These are phyloP conservation scores for Croton laevigatus DNA, from an alignment of 441 rosid species.

Conservation along the genomic window DNA sequence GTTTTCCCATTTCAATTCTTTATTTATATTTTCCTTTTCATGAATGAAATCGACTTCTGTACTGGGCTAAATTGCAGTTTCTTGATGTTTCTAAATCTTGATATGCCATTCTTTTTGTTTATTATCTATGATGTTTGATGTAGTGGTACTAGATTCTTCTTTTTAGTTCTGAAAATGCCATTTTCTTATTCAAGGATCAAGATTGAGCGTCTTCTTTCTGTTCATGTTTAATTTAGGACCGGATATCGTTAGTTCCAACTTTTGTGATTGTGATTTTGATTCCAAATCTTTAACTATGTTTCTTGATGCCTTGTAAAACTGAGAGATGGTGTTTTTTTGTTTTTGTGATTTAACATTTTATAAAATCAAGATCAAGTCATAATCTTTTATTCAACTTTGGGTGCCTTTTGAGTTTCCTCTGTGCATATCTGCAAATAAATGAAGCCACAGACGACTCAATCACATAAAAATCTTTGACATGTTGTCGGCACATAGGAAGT, in stretches of 20 bases:
- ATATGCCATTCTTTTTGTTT: background rate
- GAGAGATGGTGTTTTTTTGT: background rate
- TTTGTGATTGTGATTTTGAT: background rate
- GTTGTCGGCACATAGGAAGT: background rate
- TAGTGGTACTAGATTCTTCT: background rate
- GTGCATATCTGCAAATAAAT: background rate
- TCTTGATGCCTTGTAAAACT: background rate
- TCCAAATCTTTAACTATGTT: too few species aligned
- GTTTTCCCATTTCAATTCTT: background rate
- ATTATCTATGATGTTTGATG: background rate
- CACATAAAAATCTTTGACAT: background rate
- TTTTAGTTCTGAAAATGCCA: background rate
- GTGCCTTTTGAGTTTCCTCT: background rate
- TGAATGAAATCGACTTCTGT: background rate
- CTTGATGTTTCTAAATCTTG: background rate
- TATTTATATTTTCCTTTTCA: constrained; percentile 4
- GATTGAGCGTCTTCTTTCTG: background rate
- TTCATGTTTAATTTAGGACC: background rate
- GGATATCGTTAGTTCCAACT: background rate
- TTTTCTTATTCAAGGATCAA: constrained; percentile 8
- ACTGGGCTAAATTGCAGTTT: background rate
- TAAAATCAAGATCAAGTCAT: background rate
- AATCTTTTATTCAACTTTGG: too few species aligned
- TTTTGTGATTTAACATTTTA: background rate
- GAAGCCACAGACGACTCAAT: background rate